A percentile compares a stretch with the other conserved stretches of the same genome.
Conservation (phyloP, 2,329 filamentous ascomycete genomes). For the Fusarium sp. region DNA sequence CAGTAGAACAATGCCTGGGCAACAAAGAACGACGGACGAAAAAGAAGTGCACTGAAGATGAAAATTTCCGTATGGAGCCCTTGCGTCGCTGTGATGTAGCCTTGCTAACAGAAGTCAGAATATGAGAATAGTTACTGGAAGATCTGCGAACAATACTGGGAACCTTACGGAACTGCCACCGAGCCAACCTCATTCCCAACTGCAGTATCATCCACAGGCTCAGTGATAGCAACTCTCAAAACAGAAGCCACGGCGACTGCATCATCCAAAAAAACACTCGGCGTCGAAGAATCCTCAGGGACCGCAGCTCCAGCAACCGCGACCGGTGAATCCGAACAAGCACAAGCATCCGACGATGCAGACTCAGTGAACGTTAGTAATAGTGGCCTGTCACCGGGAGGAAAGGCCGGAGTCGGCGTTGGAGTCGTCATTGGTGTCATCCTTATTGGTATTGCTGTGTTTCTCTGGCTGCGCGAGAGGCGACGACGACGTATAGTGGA, state of each 20-base stretch:
- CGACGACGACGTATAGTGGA: slow-evolving; percentile 31
- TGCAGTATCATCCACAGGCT: slow-evolving; percentile 5
- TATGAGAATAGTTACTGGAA: slow-evolving; percentile 49
- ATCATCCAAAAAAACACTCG: not conserved
- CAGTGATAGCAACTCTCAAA: not conserved
- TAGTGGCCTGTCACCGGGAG: slow-evolving; percentile 27
- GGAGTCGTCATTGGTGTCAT: slow-evolving; percentile 35
- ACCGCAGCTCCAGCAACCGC: slow-evolving; percentile 3
- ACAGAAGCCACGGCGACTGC: slow-evolving; percentile 7
- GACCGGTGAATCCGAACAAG: slow-evolving; percentile 10
- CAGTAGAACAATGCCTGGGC: slow-evolving; percentile 37
- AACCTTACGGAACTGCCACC: slow-evolving; percentile 42
- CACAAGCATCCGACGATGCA: slow-evolving; percentile 5
- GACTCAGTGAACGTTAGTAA: not conserved
- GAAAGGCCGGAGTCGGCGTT: slow-evolving; percentile 40
- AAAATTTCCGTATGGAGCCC: slow-evolving; percentile 40
- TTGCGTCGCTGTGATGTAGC: no score
- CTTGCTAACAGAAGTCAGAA: slow-evolving; percentile 24
- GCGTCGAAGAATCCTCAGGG: not conserved
- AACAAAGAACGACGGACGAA: slow-evolving; percentile 36
- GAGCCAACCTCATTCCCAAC: slow-evolving; percentile 38
- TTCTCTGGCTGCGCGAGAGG: slow-evolving; percentile 44
- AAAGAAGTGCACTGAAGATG: slow-evolving; percentile 38
- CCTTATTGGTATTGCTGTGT: slow-evolving; percentile 29
- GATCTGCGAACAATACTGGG: slow-evolving; percentile 48